phyloP scores from a whole-genome alignment of 371 early-diverging fungal species.

The Saksenaea vasiformis region DNA sequence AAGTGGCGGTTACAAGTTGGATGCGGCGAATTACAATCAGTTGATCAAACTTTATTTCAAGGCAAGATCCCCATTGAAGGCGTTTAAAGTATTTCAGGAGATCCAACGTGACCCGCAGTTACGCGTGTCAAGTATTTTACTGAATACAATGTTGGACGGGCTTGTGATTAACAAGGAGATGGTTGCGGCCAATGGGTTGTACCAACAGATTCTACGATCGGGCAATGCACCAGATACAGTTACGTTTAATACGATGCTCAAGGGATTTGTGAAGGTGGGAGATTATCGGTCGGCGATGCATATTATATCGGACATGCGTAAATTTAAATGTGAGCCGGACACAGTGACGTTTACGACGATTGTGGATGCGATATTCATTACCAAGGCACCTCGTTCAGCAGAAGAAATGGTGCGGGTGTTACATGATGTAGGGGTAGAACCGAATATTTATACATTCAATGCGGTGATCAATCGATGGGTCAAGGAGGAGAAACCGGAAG shows the following conservation, averaged over 20 bases:
- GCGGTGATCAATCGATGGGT: slow-evolving; percentile 49
- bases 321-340: slow-evolving; percentile 35
- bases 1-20: slow-evolving; percentile 27
- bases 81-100: slow-evolving; percentile 35
- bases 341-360: slow-evolving; percentile 47
- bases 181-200: slow-evolving; percentile 31
- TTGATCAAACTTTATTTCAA: slow-evolving; percentile 49
- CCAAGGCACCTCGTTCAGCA: slow-evolving; percentile 22
- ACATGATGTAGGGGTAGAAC: slow-evolving; percentile 28
- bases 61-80: slow-evolving; percentile 23
- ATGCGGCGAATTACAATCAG: slow-evolving; percentile 38
- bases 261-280: slow-evolving; percentile 29
- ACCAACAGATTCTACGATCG: slow-evolving; percentile 35
- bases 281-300: slow-evolving; percentile 24
- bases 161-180: slow-evolving; percentile 41
- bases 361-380: slow-evolving; percentile 40
- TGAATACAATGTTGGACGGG: slow-evolving; percentile 53
- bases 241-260: slow-evolving; percentile 53
- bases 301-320: slow-evolving; percentile 45
- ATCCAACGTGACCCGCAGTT: slow-evolving; percentile 32
- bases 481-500: slow-evolving; percentile 18
- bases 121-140: slow-evolving; percentile 34
- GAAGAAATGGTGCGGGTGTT: slow-evolving; percentile 31
- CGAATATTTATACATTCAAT: slow-evolving; percentile 50
- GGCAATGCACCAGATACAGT: slow-evolving; percentile 34